Conservation (phyloP, 306 rosid genomes). For the Inga laurina region DNA sequence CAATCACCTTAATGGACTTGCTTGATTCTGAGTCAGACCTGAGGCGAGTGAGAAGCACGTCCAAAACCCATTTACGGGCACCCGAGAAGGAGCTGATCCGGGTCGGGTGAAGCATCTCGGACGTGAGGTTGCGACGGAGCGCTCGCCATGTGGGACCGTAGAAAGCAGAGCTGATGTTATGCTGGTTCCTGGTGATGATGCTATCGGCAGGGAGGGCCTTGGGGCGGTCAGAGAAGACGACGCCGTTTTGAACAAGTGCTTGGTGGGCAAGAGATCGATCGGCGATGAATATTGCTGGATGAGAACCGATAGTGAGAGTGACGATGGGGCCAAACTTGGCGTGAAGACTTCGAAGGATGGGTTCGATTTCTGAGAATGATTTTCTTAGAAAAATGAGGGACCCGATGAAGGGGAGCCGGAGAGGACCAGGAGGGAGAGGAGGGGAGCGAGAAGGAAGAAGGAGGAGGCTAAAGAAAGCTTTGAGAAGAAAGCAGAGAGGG, state of each 20-base stretch:
- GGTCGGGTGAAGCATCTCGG: not conserved
- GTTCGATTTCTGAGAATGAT: not conserved
- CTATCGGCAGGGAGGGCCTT: not conserved
- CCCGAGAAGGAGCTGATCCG: not conserved
- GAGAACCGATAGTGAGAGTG: not conserved
- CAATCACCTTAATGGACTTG: not conserved
- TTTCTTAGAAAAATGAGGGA: not conserved
- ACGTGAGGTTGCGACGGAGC: not conserved
- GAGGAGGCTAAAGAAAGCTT: not conserved
- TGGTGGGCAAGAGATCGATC: not conserved
- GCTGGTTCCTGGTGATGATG: not conserved
- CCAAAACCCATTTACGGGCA: not conserved
- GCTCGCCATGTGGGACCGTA: not conserved
- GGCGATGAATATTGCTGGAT: not conserved
- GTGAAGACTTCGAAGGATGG: not conserved
- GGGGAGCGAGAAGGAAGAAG: not conserved
- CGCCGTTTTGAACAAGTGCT: not conserved
- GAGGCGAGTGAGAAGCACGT: not conserved
- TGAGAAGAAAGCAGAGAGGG: not conserved
- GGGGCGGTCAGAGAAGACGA: not conserved
- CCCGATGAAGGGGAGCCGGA: not conserved
- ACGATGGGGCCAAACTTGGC: not conserved
- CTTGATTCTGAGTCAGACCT: not conserved
- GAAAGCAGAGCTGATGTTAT: not conserved
- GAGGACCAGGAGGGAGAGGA: slow-evolving; percentile 2